A percentile compares a stretch with the other conserved stretches of the same genome.
These are phyloP conservation scores for Coemansia sp. DNA, from an alignment of 192 early-diverging fungal species.

Conservation along the genomic window DNA sequence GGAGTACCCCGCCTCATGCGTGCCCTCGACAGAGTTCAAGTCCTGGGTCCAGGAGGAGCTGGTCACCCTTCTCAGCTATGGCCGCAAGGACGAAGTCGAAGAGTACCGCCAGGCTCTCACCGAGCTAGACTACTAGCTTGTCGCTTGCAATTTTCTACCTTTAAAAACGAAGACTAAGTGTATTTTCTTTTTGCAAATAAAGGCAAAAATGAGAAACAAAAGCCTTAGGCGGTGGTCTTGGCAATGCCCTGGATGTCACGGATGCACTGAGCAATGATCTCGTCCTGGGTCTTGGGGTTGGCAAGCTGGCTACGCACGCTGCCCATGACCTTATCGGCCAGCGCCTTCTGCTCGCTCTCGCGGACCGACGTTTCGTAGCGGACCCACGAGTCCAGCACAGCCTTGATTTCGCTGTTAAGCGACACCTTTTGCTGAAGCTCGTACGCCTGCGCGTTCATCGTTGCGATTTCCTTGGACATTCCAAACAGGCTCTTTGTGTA, in stretches of 20 bases:
- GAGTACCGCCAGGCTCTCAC: constrained; percentile 37
- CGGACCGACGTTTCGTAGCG: constrained; percentile 92
- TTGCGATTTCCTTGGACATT: constrained; percentile 93
- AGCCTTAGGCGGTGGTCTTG: constrained; percentile 17
- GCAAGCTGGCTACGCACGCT: constrained; percentile 55
- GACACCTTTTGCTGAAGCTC: constrained; percentile 90
- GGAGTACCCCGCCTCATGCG: constrained; percentile 21
- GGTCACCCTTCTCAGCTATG: constrained; percentile 3
- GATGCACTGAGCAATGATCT: constrained; percentile 55
- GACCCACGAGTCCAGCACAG: constrained; percentile 93
- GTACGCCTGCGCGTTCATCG: constrained; percentile 92
- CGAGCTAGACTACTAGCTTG: constrained; percentile 13
- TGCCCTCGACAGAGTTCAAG: constrained; percentile 10
- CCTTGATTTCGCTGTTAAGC: constrained; percentile 80
- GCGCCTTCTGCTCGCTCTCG: constrained; percentile 88
- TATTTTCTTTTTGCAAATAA: not conserved
- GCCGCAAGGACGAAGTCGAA: constrained; percentile 7
- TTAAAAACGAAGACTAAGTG: no score
- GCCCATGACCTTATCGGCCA: constrained; percentile 83
- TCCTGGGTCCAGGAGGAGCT: constrained; percentile 26
- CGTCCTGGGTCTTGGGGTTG: constrained; percentile 52
- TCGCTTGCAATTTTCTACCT: no score
- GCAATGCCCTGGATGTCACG: constrained; percentile 53
- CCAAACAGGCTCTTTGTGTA: constrained; percentile 92
- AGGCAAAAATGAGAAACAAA: constrained; percentile 1